A percentile compares a stretch with the other conserved stretches of the same genome.
These are phyloP conservation scores for Microascus cirrosus DNA, from an alignment of 2,329 filamentous ascomycete genomes.

Conservation along the genomic window DNA sequence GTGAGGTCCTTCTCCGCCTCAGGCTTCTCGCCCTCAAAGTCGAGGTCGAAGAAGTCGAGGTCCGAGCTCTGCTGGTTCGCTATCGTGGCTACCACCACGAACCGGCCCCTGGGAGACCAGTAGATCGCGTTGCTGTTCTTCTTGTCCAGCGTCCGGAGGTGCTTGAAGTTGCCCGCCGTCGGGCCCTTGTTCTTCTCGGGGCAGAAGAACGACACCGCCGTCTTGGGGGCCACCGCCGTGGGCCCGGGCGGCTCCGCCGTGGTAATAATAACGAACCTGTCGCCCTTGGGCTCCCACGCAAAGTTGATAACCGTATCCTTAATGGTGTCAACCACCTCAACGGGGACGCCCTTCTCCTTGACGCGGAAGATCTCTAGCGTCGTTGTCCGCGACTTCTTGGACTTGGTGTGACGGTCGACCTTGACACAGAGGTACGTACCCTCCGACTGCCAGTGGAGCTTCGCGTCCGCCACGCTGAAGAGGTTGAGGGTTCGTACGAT, in stretches of 20 bases:
- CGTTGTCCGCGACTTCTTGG: constrained; percentile 94
- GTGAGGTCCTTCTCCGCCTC: constrained; percentile 89
- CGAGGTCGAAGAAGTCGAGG: constrained; percentile 93
- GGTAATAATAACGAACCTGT: constrained; percentile 94
- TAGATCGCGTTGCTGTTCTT: constrained; percentile 99
- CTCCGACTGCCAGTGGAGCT: constrained; percentile 98
- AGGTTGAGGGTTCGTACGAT: constrained; percentile 89
- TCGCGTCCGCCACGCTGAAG: constrained; percentile 95
- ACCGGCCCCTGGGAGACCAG: constrained; percentile 93
- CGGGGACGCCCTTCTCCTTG: constrained; percentile 92
- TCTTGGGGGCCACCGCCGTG: constrained; percentile 83
- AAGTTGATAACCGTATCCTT: constrained; percentile 99
- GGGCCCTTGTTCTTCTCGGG: constrained; percentile 85
- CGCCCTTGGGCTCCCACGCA: constrained; percentile 96
- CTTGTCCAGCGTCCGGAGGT: constrained; percentile 90
- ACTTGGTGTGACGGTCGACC: constrained; percentile 97
- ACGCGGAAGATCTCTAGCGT: constrained; percentile 98
- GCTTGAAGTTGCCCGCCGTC: constrained; percentile 85
- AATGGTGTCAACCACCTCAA: constrained; percentile 94
- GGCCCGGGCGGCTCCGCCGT: constrained; percentile 72
- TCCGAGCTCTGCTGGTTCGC: constrained; percentile 89
- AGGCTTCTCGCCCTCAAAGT: constrained; percentile 94
- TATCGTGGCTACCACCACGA: constrained; percentile 89
- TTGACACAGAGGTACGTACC: constrained; percentile 93
- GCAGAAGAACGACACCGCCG: constrained; percentile 89